Evolutionary conservation across 192 early-diverging fungal species (phyloP).

Genomic region (Phlyctochytrium arcticum): DNA sequence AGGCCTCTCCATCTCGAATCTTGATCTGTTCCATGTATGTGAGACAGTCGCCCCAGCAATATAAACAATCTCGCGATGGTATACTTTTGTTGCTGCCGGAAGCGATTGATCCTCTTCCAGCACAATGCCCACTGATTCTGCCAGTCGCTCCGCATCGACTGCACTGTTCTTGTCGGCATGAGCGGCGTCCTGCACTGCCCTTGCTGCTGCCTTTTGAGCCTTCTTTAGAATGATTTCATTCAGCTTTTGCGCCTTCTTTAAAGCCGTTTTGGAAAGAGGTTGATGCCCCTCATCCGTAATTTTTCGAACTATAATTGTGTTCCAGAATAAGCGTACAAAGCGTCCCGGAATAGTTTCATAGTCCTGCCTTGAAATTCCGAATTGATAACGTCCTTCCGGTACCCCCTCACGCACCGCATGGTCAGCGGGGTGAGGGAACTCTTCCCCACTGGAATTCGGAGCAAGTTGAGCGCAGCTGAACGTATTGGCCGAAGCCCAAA

Average conservation of each 20-base stretch:
- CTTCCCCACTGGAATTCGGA: no score
- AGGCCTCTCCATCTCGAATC: conserved; percentile 55
- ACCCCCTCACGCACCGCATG: no score
- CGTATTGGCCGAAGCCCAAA: no score
- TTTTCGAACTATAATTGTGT: conserved; percentile 72
- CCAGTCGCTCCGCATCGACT: conserved; percentile 71
- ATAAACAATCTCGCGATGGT: background rate
- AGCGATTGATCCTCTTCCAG: conserved; percentile 68
- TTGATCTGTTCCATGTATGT: conserved; percentile 77
- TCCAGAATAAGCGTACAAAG: no score
- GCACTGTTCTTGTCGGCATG: conserved; percentile 45
- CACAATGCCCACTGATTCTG: conserved; percentile 75
- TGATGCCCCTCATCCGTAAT: conserved; percentile 60
- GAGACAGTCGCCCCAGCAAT: no score
- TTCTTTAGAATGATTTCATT: conserved; percentile 66
- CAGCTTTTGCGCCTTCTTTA: conserved; percentile 88
- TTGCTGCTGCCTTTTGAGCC: conserved; percentile 44
- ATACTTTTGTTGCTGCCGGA: conserved; percentile 57
- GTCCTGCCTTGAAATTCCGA: no score
- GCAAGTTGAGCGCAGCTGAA: no score
- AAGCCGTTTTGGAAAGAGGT: conserved; percentile 75
- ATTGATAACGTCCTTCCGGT: no score
- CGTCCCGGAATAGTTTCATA: no score
- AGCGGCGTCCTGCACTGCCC: conserved; percentile 29
- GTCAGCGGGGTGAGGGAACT: no score